These are phyloP conservation scores for Phytophthora hybrid DNA, from an alignment of 352 stramenopile species.

Conservation along the genomic window DNA sequence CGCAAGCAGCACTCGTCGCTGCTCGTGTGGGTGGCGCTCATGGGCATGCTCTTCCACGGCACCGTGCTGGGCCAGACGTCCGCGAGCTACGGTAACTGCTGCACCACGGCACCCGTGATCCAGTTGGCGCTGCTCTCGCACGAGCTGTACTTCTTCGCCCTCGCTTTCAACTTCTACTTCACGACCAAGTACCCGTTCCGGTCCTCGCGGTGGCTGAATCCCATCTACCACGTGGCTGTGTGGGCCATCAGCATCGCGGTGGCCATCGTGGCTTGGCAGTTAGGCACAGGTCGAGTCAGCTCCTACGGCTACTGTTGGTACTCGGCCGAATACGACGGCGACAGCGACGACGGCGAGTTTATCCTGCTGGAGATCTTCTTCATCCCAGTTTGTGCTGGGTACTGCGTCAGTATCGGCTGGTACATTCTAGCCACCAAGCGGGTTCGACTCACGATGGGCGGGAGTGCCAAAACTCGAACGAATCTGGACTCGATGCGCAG, in stretches of 20 bases:
- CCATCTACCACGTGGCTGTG: slow-evolving; percentile 77
- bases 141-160: slow-evolving; percentile 87
- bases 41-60: slow-evolving; percentile 84
- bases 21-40: slow-evolving; percentile 84
- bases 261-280: slow-evolving; percentile 58
- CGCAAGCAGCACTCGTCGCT: slow-evolving; percentile 82
- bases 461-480: slow-evolving; percentile 58
- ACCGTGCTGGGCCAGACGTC: slow-evolving; percentile 64
- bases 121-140: slow-evolving; percentile 81
- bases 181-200: slow-evolving; percentile 90
- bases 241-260: slow-evolving; percentile 63
- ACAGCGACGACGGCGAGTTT: slow-evolving; percentile 56
- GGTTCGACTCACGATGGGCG: slow-evolving; percentile 63
- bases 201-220: slow-evolving; percentile 71
- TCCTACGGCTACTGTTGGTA: slow-evolving; percentile 91
- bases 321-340: slow-evolving; percentile 35
- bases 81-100: slow-evolving; percentile 64
- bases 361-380: slow-evolving; percentile 76
- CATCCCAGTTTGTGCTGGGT: slow-evolving; percentile 61
- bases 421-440: slow-evolving; percentile 80
- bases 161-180: slow-evolving; percentile 90
- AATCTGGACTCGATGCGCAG: slow-evolving; percentile 84
- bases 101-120: slow-evolving; percentile 63
- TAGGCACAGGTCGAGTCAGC: slow-evolving; percentile 59
- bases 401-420: slow-evolving; percentile 74